Evolutionary conservation across 2,329 filamentous ascomycete genomes (phyloP).

Genomic region (Pseudocercospora macadamiae): DNA sequence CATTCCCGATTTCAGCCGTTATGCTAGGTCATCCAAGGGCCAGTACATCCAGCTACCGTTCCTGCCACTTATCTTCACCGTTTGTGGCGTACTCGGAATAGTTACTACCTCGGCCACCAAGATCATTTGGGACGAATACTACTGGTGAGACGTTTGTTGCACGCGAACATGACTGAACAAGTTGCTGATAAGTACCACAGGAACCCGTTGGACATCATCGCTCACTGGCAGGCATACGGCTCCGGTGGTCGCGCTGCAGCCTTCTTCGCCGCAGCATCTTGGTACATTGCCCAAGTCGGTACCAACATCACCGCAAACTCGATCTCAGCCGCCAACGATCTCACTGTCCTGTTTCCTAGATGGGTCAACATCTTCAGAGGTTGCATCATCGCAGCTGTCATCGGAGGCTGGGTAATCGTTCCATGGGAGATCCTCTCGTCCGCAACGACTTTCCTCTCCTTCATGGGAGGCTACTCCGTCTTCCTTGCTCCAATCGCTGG

Average conservation of each 20-base stretch:
- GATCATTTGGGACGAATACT: slow-evolving; percentile 54
- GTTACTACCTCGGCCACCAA: slow-evolving; percentile 59
- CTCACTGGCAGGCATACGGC: slow-evolving; percentile 14
- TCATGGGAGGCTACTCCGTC: slow-evolving; percentile 57
- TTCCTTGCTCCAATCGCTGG: slow-evolving; percentile 66
- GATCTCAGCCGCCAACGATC: slow-evolving; percentile 57
- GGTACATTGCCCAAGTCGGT: slow-evolving; percentile 59
- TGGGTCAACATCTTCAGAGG: slow-evolving; percentile 50
- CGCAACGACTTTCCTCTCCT: slow-evolving; percentile 1
- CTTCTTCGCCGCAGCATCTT: slow-evolving; percentile 25
- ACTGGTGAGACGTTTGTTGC: too few relatives aligned
- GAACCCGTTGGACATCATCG: slow-evolving; percentile 26
- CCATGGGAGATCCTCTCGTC: slow-evolving; percentile 64
- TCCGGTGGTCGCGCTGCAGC: slow-evolving; percentile 26
- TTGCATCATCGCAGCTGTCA: slow-evolving; percentile 49
- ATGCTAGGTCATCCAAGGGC: slow-evolving; percentile 30
- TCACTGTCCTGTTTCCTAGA: slow-evolving; percentile 54
- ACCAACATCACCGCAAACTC: slow-evolving; percentile 57
- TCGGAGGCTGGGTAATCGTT: slow-evolving; percentile 59
- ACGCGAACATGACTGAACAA: too few relatives aligned
- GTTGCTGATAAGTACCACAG: slow-evolving; percentile 48
- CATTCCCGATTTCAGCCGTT: slow-evolving; percentile 41
- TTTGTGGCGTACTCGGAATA: slow-evolving; percentile 57
- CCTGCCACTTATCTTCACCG: slow-evolving; percentile 51
- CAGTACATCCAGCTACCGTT: slow-evolving; percentile 40